Base-by-base conservation (phyloP, 495 filamentous ascomycete species). In the Penicillium cosmopolitanum region DNA sequence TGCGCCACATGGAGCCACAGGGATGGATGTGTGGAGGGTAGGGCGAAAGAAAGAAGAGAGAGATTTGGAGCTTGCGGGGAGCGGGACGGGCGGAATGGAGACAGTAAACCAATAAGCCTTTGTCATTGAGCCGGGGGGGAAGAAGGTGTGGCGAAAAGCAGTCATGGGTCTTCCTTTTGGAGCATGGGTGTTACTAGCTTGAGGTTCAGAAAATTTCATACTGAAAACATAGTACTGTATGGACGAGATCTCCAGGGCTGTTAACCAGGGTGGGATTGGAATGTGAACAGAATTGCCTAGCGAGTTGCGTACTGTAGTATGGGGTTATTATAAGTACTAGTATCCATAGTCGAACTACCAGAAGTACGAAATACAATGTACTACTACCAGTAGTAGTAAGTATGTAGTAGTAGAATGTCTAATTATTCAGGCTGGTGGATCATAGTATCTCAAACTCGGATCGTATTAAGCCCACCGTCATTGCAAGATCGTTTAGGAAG, bases 101-200 rank as follows among this genome's bases (percentile, higher is more conserved):
- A 5, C 50, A 10, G 5, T 23, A 16, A 36, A n/a, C 65, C 55
- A 67, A 62, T 62, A 18, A 66, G 28, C 12, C 9, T 6, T 0
- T 15, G 25, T 58, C 16, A 48, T 16, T 42, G 43, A 5, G 28
- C 7, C 31, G 51, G 34, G 21, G 18, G 53, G 35, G 35, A 44
- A 60, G 50, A 56, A 61, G 53, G 58, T 60, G 65, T 67, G 65
- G 62, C 65, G 23, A 67, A 62, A 40, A 58, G 21, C 57, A 60
- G 53, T 64, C 57, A 60, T 56, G 56, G 38, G 11, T n/a, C 40
- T 43, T 43, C 13, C 13, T 18, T n/a, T 43, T n/a, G n/a, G 1
- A 18, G 40, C 40, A 43, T 43, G 40, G 40, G 19, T 18, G n/a
- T 11, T 50, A 50, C 21, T 38, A 11, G 35, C n/a, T n/a, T n/a